Percentiles rank a stretch among this genome's conserved stretches.
phyloP scores from a whole-genome alignment of 805 yeast species.

The Saturnispora quitensis region DNA sequence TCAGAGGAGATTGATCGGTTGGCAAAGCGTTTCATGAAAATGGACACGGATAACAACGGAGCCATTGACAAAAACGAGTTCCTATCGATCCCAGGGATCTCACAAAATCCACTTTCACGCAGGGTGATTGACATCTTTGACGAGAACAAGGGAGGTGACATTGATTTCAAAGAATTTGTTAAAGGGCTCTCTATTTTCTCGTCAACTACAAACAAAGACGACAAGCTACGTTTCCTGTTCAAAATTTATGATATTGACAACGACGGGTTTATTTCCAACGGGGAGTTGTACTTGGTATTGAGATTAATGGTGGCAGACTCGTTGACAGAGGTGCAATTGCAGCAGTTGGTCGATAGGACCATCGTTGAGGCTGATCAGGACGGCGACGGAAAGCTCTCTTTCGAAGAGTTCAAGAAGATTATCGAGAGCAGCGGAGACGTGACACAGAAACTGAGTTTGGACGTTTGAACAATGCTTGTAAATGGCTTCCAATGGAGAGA shows the following conservation, averaged over 20 bases:
- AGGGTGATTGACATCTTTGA: conserved; percentile 93
- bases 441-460: conserved; percentile 24
- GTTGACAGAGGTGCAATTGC: conserved; percentile 76
- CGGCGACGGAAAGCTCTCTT: conserved; percentile 78
- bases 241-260: conserved; percentile 91
- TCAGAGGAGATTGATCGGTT: conserved; percentile 86
- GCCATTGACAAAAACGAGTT: conserved; percentile 87
- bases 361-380: conserved; percentile 87
- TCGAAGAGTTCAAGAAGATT: conserved; percentile 76
- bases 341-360: conserved; percentile 94
- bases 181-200: conserved; percentile 64
- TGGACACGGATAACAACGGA: conserved; percentile 89
- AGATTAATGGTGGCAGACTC: conserved; percentile 97
- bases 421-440: conserved; percentile 37
- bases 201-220: conserved; percentile 69
- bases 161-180: conserved; percentile 93
- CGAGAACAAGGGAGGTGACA: conserved; percentile 83
- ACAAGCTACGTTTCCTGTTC: conserved; percentile 82
- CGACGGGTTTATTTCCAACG: conserved; percentile 92
- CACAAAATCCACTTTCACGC: conserved; percentile 80
- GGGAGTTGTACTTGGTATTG: conserved; percentile 84
- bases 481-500: too few species aligned
- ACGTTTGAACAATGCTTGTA: conserved; percentile 16
- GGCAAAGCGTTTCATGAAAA: conserved; percentile 87
- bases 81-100: conserved; percentile 85